phyloP scores from a whole-genome alignment of 176 grass and related monocot species.

The Poa pratensis region DNA sequence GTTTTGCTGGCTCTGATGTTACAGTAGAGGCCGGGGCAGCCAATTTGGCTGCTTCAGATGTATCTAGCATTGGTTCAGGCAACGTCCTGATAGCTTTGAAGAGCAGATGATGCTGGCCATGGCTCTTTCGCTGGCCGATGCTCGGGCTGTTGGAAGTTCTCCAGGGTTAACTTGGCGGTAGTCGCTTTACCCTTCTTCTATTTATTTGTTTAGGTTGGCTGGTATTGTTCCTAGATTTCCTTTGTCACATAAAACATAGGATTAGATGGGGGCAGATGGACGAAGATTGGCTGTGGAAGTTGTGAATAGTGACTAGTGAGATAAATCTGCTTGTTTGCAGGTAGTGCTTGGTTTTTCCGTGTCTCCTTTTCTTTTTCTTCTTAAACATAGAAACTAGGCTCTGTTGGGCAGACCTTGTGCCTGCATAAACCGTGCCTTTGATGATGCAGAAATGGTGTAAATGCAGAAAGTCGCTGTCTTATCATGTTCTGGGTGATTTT shows the following conservation, averaged over 20 bases:
- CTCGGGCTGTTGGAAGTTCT: conserved; percentile 47
- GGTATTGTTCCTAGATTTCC: conserved; percentile 32
- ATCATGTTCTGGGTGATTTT: background rate
- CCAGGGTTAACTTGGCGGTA: conserved; percentile 51
- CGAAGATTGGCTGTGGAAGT: background rate
- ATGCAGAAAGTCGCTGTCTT: too few relatives aligned
- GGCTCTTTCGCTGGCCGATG: conserved; percentile 80
- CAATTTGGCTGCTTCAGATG: conserved; percentile 35
- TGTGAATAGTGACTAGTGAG: conserved; percentile 47
- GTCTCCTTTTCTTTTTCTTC: background rate
- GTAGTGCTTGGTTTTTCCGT: background rate
- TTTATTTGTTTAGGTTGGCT: conserved; percentile 33
- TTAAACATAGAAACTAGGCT: background rate
- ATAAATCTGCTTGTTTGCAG: conserved; percentile 44
- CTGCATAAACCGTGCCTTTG: background rate
- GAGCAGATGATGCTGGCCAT: conserved; percentile 95
- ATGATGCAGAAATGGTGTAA: too few relatives aligned
- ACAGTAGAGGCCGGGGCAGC: conserved; percentile 41
- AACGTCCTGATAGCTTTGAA: conserved; percentile 78
- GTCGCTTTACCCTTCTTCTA: conserved; percentile 3
- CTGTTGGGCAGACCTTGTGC: background rate
- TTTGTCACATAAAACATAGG: conserved; percentile 42
- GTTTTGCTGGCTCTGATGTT: conserved; percentile 52
- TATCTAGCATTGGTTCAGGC: conserved; percentile 31
- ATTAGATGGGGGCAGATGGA: conserved; percentile 7